Base-by-base conservation (phyloP, 1,139 yeast genomes). In the Scheffersomyces cryptocercus region DNA sequence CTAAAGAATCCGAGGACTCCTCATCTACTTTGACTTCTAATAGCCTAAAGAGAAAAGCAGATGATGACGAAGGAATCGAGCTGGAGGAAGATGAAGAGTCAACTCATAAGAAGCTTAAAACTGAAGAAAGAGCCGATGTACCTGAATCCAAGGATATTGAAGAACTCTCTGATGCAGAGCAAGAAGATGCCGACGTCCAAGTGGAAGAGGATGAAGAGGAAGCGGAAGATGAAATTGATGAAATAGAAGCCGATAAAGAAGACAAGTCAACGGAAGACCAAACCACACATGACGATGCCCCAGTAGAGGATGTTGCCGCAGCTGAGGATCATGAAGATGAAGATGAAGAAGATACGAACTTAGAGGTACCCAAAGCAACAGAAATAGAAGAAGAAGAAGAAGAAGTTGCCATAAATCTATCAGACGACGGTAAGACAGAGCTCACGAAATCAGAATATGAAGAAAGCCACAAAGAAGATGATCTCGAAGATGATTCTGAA, bases 281-380 rank as follows among this genome's bases (percentile, higher is more conserved):
- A 34, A 46, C 40, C 35, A 20, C 26, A 5, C 26, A 20, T 6
- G 55, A 47, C 26, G 50, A 47, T 11, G 54, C 42, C 13, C 37
- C 46, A 7, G 48, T 46, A 33, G 48, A 47, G 8, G 52, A 52
- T n/a, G 53, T 48, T 20, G 51, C 42, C 7, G 55, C 45, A 15
- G 46, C 41, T 4, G 54, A 48, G 4, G 53, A 45, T 9, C 48
- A 46, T 4, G 54, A 48, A 4, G 53, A 45, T 9, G 49, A 46
- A 29, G 42, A 29, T 7, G 47, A 38, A 24, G 45, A 28, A 5
- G 28, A 30, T 15, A 32, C n/a, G 26, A 48, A 40, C 13, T 32
- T 12, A 28, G 48, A 42, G 34, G 41, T 37, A 36, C 43, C 30
- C 14, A 47, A 38, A 4, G 43, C 35, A 8, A 48, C 31, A 13